These are phyloP conservation scores for Colletotrichum shisoi DNA, from an alignment of 2,329 filamentous ascomycete species.

Conservation along the genomic window DNA sequence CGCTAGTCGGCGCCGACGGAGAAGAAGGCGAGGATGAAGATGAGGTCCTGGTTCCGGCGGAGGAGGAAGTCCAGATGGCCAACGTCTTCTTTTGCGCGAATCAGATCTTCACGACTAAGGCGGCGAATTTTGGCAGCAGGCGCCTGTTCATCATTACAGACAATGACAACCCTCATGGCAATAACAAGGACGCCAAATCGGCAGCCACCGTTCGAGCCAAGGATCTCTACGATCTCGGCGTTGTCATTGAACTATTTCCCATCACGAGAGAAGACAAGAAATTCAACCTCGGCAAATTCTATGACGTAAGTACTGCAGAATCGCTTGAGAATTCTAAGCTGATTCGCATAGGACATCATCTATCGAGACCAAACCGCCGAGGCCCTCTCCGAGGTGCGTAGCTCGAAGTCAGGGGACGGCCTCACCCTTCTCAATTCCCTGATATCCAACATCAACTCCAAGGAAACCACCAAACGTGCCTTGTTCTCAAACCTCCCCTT, in stretches of 20 bases:
- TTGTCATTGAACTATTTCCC: constrained; percentile 91
- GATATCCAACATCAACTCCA: constrained; percentile 88
- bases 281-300: constrained; percentile 88
- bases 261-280: constrained; percentile 74
- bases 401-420: constrained; percentile 75
- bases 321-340: background rate
- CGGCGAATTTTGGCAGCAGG: constrained; percentile 90
- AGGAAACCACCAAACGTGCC: constrained; percentile 82
- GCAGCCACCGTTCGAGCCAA: constrained; percentile 87
- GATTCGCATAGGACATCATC: constrained; percentile 75
- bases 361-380: constrained; percentile 80
- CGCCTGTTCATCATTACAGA: constrained; percentile 96
- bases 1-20: constrained; percentile 79
- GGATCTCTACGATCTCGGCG: constrained; percentile 92
- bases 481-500: constrained; percentile 87
- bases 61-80: constrained; percentile 78
- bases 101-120: constrained; percentile 93
- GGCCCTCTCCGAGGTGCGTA: constrained; percentile 64
- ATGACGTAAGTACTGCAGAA: constrained; percentile 70
- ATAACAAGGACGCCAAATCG: constrained; percentile 75
- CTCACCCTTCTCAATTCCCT: constrained; percentile 81
- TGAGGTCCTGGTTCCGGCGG: constrained; percentile 73
- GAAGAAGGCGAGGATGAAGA: constrained; percentile 78
- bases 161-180: constrained; percentile 82
- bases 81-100: constrained; percentile 95